Conservation (phyloP, 495 filamentous ascomycete genomes). For the Amphirosellinia nigrospora region DNA sequence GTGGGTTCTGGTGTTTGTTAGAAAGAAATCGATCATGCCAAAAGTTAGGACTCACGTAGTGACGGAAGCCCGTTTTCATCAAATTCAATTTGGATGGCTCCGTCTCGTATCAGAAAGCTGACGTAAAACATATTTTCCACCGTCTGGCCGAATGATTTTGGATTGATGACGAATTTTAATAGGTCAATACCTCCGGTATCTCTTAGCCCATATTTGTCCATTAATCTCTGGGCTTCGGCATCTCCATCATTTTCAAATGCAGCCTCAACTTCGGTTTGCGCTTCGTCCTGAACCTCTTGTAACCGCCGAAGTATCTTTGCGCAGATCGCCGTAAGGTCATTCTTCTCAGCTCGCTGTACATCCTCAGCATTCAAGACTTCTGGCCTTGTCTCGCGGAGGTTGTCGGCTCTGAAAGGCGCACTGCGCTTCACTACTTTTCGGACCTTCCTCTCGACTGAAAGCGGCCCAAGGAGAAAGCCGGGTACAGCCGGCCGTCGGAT, state of each 20-base stretch:
- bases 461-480: slow-evolving; percentile 85
- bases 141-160: slow-evolving; percentile 88
- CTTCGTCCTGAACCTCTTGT: slow-evolving; percentile 46
- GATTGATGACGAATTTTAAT: slow-evolving; percentile 87
- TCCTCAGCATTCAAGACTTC: slow-evolving; percentile 75
- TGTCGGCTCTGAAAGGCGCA: slow-evolving; percentile 65
- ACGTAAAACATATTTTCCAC: slow-evolving; percentile 98
- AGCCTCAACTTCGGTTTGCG: slow-evolving; percentile 50
- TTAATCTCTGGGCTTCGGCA: slow-evolving; percentile 43
- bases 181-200: slow-evolving; percentile 72
- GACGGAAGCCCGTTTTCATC: slow-evolving; percentile 72
- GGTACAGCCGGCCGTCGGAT: slow-evolving; percentile 77
- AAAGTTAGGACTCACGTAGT: slow-evolving; percentile 62
- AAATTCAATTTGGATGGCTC: slow-evolving; percentile 67
- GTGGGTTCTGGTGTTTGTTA: slow-evolving; percentile 27
- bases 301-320: slow-evolving; percentile 65
- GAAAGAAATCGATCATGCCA: neutral
- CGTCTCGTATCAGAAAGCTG: slow-evolving; percentile 91
- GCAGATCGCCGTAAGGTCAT: slow-evolving; percentile 72
- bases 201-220: slow-evolving; percentile 62
- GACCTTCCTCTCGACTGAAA: slow-evolving; percentile 84
- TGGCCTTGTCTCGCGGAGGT: slow-evolving; percentile 71
- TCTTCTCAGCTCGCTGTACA: slow-evolving; percentile 72
- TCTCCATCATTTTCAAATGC: slow-evolving; percentile 41
- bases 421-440: slow-evolving; percentile 71